Base-by-base conservation (phyloP, 2,329 filamentous ascomycete genomes). In the Neonectria neomacrospora region DNA sequence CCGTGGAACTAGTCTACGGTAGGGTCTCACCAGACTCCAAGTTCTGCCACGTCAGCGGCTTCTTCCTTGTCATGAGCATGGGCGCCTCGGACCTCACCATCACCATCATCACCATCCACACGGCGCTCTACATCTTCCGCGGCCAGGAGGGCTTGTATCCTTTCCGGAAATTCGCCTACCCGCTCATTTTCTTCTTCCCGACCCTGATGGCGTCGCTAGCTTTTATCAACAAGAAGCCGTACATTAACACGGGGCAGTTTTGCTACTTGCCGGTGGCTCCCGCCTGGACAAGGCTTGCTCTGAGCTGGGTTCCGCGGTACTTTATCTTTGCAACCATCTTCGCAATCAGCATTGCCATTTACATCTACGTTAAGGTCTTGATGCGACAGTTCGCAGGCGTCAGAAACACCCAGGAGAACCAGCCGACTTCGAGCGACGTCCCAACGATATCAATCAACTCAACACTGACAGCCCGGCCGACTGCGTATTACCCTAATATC, bases 291-390 rank as follows among this genome's bases (percentile, higher is more conserved):
- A 83, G 88, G 45, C 79, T 90, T 16, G 88, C 85, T 0, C 80
- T 94, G 2, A 86, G 86, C 61, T 95, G 92, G 91, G 83, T 91
- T 8, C 92, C 91, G 37, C 85, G 91, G 53, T 93, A 93, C 67
- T 68, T 91, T 37, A 88, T 93, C 54, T 87, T 91, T 67, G 72
- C 84, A 9, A 79, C 85, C 26, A 90, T 94, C 66, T 78, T 92
- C 34, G 75, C 82, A 28, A 85, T 91, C 2, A 92, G 93, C 52
- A 79, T 86, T 23, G 86, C 85, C 7, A 89, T 94, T n/a, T 94
- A 94, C 73, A 73, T 87, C 11, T 91, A 92, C 67, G 88, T 94
- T 8, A 78, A 80, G 20, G 76, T 79, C 11, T 74, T 80, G 34
- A 80, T 84, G 72, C 75, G 74, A 3, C 75, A 79, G 3, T 83